Base-by-base conservation (phyloP, 202 grass and related monocot genomes). In the Brachypodium distachyon region DNA sequence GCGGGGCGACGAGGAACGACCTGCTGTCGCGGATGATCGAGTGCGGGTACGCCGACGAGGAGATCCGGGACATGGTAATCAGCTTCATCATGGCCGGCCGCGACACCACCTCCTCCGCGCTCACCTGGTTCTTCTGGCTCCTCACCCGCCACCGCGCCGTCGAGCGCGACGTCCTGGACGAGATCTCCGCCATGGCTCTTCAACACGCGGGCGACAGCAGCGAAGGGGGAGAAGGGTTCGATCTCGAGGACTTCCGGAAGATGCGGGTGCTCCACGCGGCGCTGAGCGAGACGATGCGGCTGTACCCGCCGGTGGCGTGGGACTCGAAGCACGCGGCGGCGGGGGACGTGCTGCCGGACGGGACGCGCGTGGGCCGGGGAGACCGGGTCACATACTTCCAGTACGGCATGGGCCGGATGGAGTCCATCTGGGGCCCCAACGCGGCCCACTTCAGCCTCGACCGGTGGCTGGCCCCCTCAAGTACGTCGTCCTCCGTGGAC, bases 101-200 rank as follows among this genome's bases (percentile, higher is more conserved):
- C 19, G 94, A 97, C 87, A 94, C 94, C 9, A 97, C 94, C 0
- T 87, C 94, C 9, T 90, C 94, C 0, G 94, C 94, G 12, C 86
- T 97, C 11, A 97, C 94, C 0, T 97, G 94, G 94, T 92, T 97
- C 82, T 97, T 97, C 84, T 97, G 90, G 90, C 87, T 91, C 33
- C 70, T 94, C 1, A 88, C 77, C 66, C 72, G 85, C 70, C 89
- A 97, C 79, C 87, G 64, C 16, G 72, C 79, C 37, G 70, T 84
- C 6, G 95, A 97, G 73, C 33, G 1, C 13, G 76, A 90, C 57
- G 69, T 94, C 3, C 43, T 90, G 9, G 46, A 79, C 0, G 91
- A 88, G 52, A 79, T 78, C 52, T 27, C 52, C 1, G 18, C 4
- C 47, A 46, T 57, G 19, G 29, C 61, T 17, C 58, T 16, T 0